Evolutionary conservation across 441 rosid species (phyloP).

Genomic region (Syzygium syzygioides): DNA sequence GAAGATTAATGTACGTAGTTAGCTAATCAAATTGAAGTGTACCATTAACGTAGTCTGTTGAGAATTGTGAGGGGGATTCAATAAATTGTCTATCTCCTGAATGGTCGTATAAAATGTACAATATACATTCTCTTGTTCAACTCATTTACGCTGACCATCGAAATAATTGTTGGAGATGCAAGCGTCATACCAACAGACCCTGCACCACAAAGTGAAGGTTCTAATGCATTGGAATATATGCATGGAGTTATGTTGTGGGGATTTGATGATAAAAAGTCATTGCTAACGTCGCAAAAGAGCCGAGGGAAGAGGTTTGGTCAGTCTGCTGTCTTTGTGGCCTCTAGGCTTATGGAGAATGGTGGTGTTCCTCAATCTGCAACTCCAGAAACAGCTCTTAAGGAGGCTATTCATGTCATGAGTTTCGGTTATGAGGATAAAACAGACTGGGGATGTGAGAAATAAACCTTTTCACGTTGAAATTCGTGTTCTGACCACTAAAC

Average conservation of each 20-base stretch:
- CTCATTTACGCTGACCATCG: background rate
- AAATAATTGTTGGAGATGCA: background rate
- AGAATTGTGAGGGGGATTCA: background rate
- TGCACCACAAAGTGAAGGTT: background rate
- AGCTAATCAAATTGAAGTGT: background rate
- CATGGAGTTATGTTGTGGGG: conserved; percentile 20
- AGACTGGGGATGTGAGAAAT: conserved; percentile 90
- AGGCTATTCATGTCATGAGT: conserved; percentile 97
- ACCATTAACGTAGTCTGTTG: background rate
- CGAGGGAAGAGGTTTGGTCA: conserved; percentile 90
- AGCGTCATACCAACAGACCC: background rate
- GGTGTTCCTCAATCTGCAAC: conserved; percentile 93
- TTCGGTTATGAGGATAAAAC: conserved; percentile 94
- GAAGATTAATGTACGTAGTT: background rate
- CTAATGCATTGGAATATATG: background rate
- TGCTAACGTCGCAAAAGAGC: conserved; percentile 91
- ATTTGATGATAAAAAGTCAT: conserved; percentile 89
- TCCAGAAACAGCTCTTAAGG: conserved; percentile 85
- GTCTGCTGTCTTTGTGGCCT: conserved; percentile 93
- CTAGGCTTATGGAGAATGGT: conserved; percentile 94
- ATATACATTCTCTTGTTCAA: background rate
- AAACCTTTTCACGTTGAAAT: too few species aligned
- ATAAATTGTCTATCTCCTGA: background rate
- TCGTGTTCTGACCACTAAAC: too few species aligned
- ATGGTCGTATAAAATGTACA: background rate